Evolutionary conservation across 2,329 filamentous ascomycete species (phyloP).

Genomic region (Mycosphaerella arachidis): DNA sequence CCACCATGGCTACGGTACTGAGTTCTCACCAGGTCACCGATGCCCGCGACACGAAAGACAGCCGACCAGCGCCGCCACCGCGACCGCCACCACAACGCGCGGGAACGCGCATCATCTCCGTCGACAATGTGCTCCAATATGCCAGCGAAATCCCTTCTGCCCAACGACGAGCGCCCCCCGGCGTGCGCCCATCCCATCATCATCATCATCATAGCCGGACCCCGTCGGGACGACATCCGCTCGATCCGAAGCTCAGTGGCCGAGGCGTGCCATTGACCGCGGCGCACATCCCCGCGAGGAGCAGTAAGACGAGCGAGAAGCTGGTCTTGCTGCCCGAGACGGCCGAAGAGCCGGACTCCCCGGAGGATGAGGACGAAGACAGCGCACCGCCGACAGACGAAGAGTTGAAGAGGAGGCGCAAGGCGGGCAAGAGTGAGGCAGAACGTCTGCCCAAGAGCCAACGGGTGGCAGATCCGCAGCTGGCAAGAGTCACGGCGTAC

Average conservation of each 20-base stretch:
- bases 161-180: slow-evolving; percentile 71
- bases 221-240: slow-evolving; percentile 48
- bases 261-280: slow-evolving; percentile 39
- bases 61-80: slow-evolving; percentile 8
- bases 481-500: slow-evolving; percentile 89
- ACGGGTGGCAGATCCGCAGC: slow-evolving; percentile 66
- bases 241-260: slow-evolving; percentile 53
- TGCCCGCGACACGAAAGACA: slow-evolving; percentile 15
- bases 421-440: slow-evolving; percentile 77
- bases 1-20: slow-evolving; percentile 14
- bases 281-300: slow-evolving; percentile 70
- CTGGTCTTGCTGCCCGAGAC: slow-evolving; percentile 91
- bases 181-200: slow-evolving; percentile 46
- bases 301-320: slow-evolving; percentile 93
- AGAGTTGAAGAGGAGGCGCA: slow-evolving; percentile 61
- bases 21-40: slow-evolving; percentile 21
- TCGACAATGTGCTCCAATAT: slow-evolving; percentile 93
- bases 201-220: slow-evolving; percentile 47
- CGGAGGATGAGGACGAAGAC: slow-evolving; percentile 48
- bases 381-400: slow-evolving; percentile 61
- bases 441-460: slow-evolving; percentile 86
- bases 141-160: slow-evolving; percentile 92
- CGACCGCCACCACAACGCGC: slow-evolving; percentile 22
- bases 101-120: slow-evolving; percentile 69
- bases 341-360: slow-evolving; percentile 46